Conservation (phyloP, 2,329 filamentous ascomycete genomes). For the Kalmusia sp. region DNA sequence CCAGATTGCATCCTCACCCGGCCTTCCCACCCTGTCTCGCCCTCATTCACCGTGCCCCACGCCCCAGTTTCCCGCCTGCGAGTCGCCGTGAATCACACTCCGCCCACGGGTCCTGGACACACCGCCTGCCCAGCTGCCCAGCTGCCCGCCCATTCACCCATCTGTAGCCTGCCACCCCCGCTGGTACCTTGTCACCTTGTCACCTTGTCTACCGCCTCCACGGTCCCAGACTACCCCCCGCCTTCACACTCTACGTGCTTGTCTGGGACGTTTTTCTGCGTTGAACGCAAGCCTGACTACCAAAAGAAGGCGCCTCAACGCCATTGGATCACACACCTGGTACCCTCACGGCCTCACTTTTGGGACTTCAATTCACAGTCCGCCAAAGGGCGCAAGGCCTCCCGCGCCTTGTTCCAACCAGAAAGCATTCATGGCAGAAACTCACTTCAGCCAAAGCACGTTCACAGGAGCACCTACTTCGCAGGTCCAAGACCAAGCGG, state of each 20-base stretch:
- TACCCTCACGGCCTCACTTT: neutral
- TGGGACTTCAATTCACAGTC: neutral
- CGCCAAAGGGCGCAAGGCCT: neutral
- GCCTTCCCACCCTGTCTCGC: conserved; percentile 2
- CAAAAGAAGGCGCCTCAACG: no score
- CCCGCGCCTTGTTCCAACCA: neutral
- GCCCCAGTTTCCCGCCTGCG: conserved; percentile 9
- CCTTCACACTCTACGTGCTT: neutral
- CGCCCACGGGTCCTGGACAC: conserved; percentile 16
- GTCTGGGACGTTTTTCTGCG: no score
- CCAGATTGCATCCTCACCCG: conserved; percentile 9
- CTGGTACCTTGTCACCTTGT: no score
- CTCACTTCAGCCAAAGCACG: conserved; percentile 22
- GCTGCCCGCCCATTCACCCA: no score
- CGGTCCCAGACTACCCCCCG: neutral
- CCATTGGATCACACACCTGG: neutral
- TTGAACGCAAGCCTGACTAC: no score
- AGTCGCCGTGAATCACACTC: conserved; percentile 27
- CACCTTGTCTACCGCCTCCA: neutral
- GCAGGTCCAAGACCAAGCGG: conserved; percentile 25
- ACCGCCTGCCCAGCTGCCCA: no score
- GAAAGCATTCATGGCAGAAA: conserved; percentile 34
- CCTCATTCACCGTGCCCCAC: conserved; percentile 9
- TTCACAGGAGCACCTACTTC: conserved; percentile 23
- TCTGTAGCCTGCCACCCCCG: neutral